phyloP scores from a whole-genome alignment of 2,329 filamentous ascomycete genomes.

The Trichophyton verrucosum region DNA sequence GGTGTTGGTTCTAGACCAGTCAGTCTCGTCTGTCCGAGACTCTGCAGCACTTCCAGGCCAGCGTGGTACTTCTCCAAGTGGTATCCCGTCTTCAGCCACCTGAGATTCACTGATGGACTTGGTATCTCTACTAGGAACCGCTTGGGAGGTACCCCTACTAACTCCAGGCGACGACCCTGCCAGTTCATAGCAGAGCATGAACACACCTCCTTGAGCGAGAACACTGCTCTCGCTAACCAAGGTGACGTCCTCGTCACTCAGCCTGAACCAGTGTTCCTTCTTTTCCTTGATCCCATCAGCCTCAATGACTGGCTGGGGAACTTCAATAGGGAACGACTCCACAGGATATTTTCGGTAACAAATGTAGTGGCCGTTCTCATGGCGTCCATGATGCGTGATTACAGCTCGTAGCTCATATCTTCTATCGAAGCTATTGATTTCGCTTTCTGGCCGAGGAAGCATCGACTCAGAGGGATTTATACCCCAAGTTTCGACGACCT shows the following conservation, averaged over 20 bases:
- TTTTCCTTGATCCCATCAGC: constrained; percentile 24
- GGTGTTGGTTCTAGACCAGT: background rate
- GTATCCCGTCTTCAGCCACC: background rate
- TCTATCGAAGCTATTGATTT: constrained; percentile 35
- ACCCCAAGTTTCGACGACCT: constrained; percentile 53
- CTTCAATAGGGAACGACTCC: constrained; percentile 23
- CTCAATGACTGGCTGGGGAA: constrained; percentile 23
- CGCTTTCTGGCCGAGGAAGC: constrained; percentile 50
- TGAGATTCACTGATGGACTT: background rate
- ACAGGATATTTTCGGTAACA: constrained; percentile 65
- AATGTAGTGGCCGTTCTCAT: constrained; percentile 93
- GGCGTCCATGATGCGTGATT: constrained; percentile 76
- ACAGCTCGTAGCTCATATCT: constrained; percentile 71
- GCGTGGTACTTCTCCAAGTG: background rate
- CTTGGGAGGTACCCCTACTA: background rate
- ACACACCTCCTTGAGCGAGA: constrained; percentile 65
- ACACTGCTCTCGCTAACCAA: constrained; percentile 62
- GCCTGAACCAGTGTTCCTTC: constrained; percentile 64
- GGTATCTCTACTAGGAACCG: background rate
- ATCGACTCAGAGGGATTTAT: constrained; percentile 59
- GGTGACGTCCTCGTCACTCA: constrained; percentile 79
- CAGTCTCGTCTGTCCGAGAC: background rate
- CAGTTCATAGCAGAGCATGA: constrained; percentile 94
- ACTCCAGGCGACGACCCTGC: constrained; percentile 33
- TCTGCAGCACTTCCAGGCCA: background rate